Evolutionary conservation across 192 early-diverging fungal genomes (phyloP).

Genomic region (Radiomyces spectabilis): DNA sequence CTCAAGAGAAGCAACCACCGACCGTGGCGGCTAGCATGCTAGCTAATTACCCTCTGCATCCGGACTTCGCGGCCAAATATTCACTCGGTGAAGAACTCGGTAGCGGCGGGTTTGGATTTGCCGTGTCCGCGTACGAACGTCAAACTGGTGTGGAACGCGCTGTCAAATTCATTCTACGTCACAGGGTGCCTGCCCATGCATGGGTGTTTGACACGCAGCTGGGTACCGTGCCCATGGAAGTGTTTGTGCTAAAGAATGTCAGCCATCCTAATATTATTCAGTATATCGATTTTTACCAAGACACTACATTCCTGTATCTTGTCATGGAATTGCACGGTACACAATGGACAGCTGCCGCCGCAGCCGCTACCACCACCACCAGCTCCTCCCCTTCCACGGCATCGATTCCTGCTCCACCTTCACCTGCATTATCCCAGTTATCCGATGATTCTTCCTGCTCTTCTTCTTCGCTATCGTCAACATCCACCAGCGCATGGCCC

Average conservation of each 20-base stretch:
- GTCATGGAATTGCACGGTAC: slow-evolving; percentile 55
- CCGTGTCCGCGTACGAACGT: slow-evolving; percentile 44
- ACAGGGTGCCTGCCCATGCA: slow-evolving; percentile 43
- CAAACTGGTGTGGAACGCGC: slow-evolving; percentile 52
- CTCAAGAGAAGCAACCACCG: too few species aligned
- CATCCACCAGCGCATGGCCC: not conserved
- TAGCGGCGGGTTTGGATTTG: slow-evolving; percentile 66
- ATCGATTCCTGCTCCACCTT: slow-evolving; percentile 16
- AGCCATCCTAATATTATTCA: slow-evolving; percentile 57
- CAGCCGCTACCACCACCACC: not conserved
- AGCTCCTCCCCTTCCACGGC: not conserved
- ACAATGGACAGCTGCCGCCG: slow-evolving; percentile 24
- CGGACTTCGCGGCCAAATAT: too few species aligned
- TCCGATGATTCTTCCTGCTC: not conserved
- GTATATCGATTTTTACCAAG: slow-evolving; percentile 43
- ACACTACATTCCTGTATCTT: slow-evolving; percentile 40
- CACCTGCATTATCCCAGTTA: slow-evolving; percentile 15
- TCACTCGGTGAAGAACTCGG: slow-evolving; percentile 52
- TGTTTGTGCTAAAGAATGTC: slow-evolving; percentile 42
- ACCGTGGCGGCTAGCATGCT: too few species aligned
- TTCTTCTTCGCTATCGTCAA: not conserved
- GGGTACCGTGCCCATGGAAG: slow-evolving; percentile 45
- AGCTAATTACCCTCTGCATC: too few species aligned
- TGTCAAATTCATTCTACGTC: slow-evolving; percentile 63
- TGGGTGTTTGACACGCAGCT: slow-evolving; percentile 40